Conservation (phyloP, 2,329 filamentous ascomycete genomes). For the Pseudocercospora musae region DNA sequence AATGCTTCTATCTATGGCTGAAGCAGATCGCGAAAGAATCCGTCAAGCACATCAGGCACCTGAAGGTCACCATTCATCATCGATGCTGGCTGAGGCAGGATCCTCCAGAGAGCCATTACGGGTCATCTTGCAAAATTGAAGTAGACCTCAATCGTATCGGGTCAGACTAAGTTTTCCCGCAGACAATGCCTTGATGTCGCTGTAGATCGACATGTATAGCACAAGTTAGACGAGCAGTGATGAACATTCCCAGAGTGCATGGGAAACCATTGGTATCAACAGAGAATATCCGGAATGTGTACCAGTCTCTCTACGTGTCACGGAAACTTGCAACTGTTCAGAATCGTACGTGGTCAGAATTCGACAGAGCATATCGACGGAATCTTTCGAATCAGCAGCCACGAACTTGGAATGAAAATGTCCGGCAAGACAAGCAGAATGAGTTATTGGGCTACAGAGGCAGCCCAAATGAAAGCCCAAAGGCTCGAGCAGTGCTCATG, state of each 20-base stretch:
- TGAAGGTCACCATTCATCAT: background rate
- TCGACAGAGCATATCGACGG: slow-evolving; percentile 1
- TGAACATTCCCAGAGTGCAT: slow-evolving; percentile 3
- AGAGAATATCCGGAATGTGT: slow-evolving; percentile 8
- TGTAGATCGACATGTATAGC: background rate
- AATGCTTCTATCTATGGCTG: slow-evolving; percentile 5
- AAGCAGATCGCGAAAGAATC: background rate
- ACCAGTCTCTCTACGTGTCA: slow-evolving; percentile 6
- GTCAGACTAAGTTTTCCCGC: background rate
- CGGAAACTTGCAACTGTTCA: background rate
- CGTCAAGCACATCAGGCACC: background rate
- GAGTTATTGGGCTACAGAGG: background rate
- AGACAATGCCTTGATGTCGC: background rate
- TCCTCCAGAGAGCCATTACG: background rate
- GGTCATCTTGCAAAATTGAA: background rate
- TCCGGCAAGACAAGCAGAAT: background rate
- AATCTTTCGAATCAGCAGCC: background rate
- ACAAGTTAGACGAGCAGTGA: background rate
- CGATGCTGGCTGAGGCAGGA: background rate
- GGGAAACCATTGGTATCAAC: background rate
- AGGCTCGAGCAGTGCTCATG: background rate
- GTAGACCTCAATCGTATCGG: background rate
- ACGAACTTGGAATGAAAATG: background rate
- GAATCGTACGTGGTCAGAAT: slow-evolving; percentile 4
- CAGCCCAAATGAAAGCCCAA: background rate